Conservation (phyloP, 2,329 filamentous ascomycete genomes). For the Annulohypoxylon truncatum region DNA sequence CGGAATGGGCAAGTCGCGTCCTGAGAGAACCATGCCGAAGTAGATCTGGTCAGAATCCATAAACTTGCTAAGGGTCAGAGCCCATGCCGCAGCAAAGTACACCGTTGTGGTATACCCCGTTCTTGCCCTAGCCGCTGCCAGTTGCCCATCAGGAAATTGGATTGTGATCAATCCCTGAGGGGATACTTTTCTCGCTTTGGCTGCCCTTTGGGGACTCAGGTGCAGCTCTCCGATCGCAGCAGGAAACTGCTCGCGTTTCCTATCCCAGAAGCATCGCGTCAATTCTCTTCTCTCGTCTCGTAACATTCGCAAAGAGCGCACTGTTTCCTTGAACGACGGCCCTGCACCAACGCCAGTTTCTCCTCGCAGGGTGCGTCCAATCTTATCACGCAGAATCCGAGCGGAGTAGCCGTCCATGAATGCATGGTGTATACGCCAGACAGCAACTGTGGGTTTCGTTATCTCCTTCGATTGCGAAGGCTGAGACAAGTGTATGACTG, state of each 20-base stretch:
- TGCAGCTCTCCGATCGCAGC: neutral
- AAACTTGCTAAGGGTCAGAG: slow-evolving; percentile 48
- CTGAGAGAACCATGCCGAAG: slow-evolving; percentile 52
- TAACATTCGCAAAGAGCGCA: neutral
- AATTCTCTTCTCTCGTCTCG: neutral
- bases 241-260: neutral
- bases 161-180: neutral
- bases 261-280: neutral
- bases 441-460: neutral
- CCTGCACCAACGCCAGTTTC: neutral
- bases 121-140: neutral
- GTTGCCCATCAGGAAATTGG: neutral
- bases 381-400: neutral
- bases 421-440: neutral
- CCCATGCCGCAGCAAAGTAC: slow-evolving; percentile 51
- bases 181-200: neutral
- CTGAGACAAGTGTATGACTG: neutral
- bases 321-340: neutral
- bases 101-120: neutral
- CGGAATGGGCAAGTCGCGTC: slow-evolving; percentile 50
- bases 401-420: neutral
- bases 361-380: neutral
- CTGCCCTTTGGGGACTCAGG: neutral
- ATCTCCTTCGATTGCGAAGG: neutral
- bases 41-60: slow-evolving; percentile 48